phyloP scores from a whole-genome alignment of 306 rosid species.

The Arachis hypogaea region DNA sequence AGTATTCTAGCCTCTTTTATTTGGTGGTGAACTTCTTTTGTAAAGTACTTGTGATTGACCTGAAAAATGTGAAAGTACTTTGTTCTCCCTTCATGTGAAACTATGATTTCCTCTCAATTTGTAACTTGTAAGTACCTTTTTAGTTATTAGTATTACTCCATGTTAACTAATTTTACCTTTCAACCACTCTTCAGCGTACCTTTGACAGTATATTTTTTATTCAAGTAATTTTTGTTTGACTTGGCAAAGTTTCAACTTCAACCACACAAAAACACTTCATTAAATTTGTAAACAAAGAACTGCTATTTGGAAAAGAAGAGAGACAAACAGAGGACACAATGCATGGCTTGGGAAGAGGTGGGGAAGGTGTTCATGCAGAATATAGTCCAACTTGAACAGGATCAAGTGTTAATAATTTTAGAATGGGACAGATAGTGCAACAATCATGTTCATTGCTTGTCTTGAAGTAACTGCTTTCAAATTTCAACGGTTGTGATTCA shows the following conservation, averaged over 20 bases:
- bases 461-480: conserved; percentile 10
- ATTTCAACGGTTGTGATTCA: conserved; percentile 2
- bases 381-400: conserved; percentile 23
- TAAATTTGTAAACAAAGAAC: neutral
- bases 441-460: conserved; percentile 32
- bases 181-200: conserved; percentile 19
- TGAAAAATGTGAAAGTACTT: conserved; percentile 55
- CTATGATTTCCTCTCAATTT: conserved; percentile 48
- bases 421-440: conserved; percentile 27
- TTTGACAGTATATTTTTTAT: conserved; percentile 3
- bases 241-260: conserved; percentile 8
- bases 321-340: conserved; percentile 18
- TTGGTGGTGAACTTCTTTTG: conserved; percentile 39
- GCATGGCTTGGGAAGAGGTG: conserved; percentile 1
- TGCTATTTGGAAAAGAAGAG: no score
- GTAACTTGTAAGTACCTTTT: conserved; percentile 52
- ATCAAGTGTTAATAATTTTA: conserved; percentile 30
- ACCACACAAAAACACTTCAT: conserved; percentile 2
- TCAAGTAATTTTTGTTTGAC: conserved; percentile 2
- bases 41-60: conserved; percentile 70
- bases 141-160: conserved; percentile 39
- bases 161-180: conserved; percentile 51
- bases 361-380: neutral
- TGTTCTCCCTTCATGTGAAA: conserved; percentile 52
- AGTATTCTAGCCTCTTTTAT: conserved; percentile 39